These are phyloP conservation scores for Canariomyces notabilis DNA, from an alignment of 2,329 filamentous ascomycete species.

Conservation along the genomic window DNA sequence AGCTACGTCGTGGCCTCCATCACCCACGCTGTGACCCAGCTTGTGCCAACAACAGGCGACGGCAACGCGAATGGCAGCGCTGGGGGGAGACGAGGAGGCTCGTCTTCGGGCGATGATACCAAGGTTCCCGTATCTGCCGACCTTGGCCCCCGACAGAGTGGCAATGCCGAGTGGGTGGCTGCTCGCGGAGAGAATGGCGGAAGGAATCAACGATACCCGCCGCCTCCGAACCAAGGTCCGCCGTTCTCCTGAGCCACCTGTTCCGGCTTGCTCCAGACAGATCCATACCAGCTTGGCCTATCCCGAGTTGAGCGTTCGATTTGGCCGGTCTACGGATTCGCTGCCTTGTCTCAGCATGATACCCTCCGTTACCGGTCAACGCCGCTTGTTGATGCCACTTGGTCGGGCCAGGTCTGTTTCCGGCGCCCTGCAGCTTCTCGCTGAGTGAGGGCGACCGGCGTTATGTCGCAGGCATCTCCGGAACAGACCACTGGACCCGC, in stretches of 20 bases:
- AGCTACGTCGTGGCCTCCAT: constrained; percentile 70
- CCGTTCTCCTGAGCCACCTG: constrained; percentile 19
- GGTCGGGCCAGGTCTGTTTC: too few species aligned
- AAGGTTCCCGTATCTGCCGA: constrained; percentile 52
- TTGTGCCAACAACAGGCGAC: constrained; percentile 50
- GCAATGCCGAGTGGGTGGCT: constrained; percentile 35
- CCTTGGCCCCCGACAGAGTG: constrained; percentile 43
- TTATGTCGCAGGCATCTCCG: not conserved
- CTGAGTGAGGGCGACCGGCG: not conserved
- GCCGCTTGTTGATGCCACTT: not conserved
- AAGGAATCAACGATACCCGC: constrained; percentile 17
- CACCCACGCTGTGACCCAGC: constrained; percentile 64
- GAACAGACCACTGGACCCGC: too few species aligned
- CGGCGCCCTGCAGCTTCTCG: too few species aligned
- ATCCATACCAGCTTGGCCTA: not conserved
- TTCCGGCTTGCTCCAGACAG: not conserved
- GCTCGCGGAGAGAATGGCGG: constrained; percentile 32
- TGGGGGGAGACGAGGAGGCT: constrained; percentile 22
- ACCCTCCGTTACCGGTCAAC: constrained; percentile 14
- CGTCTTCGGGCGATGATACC: constrained; percentile 44
- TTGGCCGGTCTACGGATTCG: constrained; percentile 13
- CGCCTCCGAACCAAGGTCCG: constrained; percentile 18
- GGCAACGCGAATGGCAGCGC: constrained; percentile 20
- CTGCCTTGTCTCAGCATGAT: constrained; percentile 17
- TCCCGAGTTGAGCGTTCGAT: not conserved